Percentiles rank a stretch among this genome's conserved stretches.
Evolutionary conservation across 371 early-diverging fungal species (phyloP).

Genomic region (Mortierella polycephala): DNA sequence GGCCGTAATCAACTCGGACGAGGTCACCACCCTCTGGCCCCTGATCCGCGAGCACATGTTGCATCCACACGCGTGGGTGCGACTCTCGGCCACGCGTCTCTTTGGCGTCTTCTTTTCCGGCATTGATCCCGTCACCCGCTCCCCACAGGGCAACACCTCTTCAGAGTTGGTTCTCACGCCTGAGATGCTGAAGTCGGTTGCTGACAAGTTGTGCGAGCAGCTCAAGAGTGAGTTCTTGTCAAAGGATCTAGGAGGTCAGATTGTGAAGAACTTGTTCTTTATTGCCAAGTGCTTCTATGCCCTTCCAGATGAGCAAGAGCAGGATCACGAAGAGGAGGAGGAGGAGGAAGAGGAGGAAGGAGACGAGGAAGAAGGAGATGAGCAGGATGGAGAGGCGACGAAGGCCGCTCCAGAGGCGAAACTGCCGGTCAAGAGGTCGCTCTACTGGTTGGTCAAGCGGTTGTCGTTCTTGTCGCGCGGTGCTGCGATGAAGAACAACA

Average conservation of each 20-base stretch:
- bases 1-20: slow-evolving; percentile 57
- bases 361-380: slow-evolving; percentile 59
- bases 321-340: slow-evolving; percentile 23
- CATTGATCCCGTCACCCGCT: slow-evolving; percentile 67
- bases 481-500: slow-evolving; percentile 55
- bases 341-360: slow-evolving; percentile 50
- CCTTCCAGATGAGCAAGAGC: slow-evolving; percentile 28
- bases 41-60: slow-evolving; percentile 67
- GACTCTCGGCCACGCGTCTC: slow-evolving; percentile 75
- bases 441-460: slow-evolving; percentile 73
- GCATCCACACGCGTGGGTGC: slow-evolving; percentile 93
- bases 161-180: slow-evolving; percentile 59
- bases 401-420: slow-evolving; percentile 39
- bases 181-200: slow-evolving; percentile 63
- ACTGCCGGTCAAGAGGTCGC: slow-evolving; percentile 54
- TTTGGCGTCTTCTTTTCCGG: slow-evolving; percentile 83
- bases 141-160: slow-evolving; percentile 51
- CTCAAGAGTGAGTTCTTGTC: slow-evolving; percentile 76
- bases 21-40: slow-evolving; percentile 65
- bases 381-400: slow-evolving; percentile 47
- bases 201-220: slow-evolving; percentile 74
- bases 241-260: slow-evolving; percentile 85
- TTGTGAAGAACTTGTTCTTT: slow-evolving; percentile 94
- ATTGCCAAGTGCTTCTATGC: slow-evolving; percentile 81
- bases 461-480: slow-evolving; percentile 78